phyloP scores from a whole-genome alignment of 2,329 filamentous ascomycete genomes.

The Leptographium wingfieldii region DNA sequence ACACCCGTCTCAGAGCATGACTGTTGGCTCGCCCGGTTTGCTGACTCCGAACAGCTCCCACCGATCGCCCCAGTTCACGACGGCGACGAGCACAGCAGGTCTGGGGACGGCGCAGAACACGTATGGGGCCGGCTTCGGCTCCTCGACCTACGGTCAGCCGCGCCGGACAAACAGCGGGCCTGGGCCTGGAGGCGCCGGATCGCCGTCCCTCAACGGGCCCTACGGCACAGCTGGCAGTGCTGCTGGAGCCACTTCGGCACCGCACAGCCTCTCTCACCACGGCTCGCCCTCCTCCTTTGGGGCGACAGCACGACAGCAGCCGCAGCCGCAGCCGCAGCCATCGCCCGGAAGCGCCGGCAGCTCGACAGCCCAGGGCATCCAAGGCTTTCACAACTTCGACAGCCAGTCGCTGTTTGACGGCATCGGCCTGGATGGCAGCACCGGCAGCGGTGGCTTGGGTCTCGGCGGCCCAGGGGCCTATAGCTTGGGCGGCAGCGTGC shows the following conservation, averaged over 20 bases:
- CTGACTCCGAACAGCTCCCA: conserved; percentile 4
- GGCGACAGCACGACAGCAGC: background rate
- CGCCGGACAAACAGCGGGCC: conserved; percentile 7
- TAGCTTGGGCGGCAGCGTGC: conserved; percentile 14
- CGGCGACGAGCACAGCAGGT: background rate
- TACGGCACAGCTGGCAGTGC: conserved; percentile 6
- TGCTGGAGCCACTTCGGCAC: background rate
- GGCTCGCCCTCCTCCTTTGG: conserved; percentile 10
- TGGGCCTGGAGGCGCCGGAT: background rate
- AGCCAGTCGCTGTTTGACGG: conserved; percentile 15
- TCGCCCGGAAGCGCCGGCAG: conserved; percentile 6
- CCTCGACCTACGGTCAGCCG: conserved; percentile 8
- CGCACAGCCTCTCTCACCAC: conserved; percentile 8
- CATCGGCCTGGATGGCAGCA: conserved; percentile 17
- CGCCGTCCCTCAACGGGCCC: conserved; percentile 8
- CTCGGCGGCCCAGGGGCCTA: conserved; percentile 15
- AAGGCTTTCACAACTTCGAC: conserved; percentile 15
- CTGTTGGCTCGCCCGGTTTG: conserved; percentile 8
- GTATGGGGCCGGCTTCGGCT: conserved; percentile 7
- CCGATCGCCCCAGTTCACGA: conserved; percentile 10
- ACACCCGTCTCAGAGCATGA: conserved; percentile 13
- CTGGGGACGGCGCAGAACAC: background rate
- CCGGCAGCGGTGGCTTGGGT: conserved; percentile 14
- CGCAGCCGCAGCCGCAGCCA: conserved; percentile 10
- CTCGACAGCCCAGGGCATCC: conserved; percentile 9